Base-by-base conservation (phyloP, 192 early-diverging fungal genomes). In the Jimgerdemannia lactiflua region DNA sequence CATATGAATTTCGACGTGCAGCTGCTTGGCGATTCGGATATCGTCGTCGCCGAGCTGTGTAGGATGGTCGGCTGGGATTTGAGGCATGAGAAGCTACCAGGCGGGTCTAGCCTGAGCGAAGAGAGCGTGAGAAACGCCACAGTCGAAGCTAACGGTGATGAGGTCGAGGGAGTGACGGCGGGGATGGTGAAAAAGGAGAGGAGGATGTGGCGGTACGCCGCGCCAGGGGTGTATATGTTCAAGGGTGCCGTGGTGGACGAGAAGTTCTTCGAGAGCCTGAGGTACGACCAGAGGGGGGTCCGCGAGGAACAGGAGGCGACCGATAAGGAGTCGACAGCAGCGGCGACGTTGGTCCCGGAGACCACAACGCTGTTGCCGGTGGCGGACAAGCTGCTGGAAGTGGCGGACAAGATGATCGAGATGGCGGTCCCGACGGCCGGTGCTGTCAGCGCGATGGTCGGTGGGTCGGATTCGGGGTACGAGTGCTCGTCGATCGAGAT, bases 1-100 rank as follows among this genome's bases (percentile, higher is more conserved):
- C 93, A 96, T 72, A 88, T 94, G 80, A 88, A 89, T 42, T 98
- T 98, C 89, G 97, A 97, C 71, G 90, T 97, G 3, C 94, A 95
- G 71, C 76, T 98, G 18, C 78, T 96, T 6, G 97, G 97, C 6
- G 86, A 97, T 75, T 91, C 90, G 64, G 97, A 98, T 78, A 86
- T 86, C 20, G 94, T 97, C 69, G 92, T 95, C 8, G 87, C 88
- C 4, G 91, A 95, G 43, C 76, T 98, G 29, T 92, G 94, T 66
- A 78, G 86, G 40, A 78, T 85, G 75, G 87, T 91, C 17, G 89
- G 83, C 0, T 98, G 96, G 97, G 92, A 94, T 59, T 73, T 96
- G 43, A 70, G 69, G 42, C 92, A 94, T 49, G 77, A 86, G 68
- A 87, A 88, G 42, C 74, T 94, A 18, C 88, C 92, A 4, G 91